phyloP scores from a whole-genome alignment of 2,329 filamentous ascomycete species.

The Leptographium radiaticola region DNA sequence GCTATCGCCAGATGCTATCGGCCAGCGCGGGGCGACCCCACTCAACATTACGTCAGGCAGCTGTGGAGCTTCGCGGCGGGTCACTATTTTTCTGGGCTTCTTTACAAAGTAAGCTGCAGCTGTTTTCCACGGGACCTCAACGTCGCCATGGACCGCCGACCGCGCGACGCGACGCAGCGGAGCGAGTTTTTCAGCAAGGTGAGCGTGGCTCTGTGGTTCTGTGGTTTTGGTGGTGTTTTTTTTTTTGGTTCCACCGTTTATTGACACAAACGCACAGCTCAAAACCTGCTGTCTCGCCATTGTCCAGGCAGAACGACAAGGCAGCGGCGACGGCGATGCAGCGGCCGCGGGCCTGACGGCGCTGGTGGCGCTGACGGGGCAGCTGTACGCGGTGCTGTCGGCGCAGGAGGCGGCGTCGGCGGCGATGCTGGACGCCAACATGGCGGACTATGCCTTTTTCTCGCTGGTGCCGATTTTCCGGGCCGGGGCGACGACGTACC shows the following conservation, averaged over 20 bases:
- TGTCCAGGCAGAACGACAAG: constrained; percentile 19
- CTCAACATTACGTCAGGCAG: not conserved
- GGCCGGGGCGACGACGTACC: constrained; percentile 51
- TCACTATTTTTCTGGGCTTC: not conserved
- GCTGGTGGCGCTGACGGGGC: constrained; percentile 30
- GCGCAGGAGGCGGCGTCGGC: constrained; percentile 29
- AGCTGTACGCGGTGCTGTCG: constrained; percentile 33
- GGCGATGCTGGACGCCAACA: constrained; percentile 55
- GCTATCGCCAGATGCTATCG: not conserved
- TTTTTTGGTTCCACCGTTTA: too few species aligned
- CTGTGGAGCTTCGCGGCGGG: too few species aligned
- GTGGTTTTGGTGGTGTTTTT: not conserved
- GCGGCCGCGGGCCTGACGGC: constrained; percentile 24
- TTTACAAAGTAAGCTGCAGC: not conserved
- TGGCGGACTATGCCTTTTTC: constrained; percentile 93
- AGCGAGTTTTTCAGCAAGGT: constrained; percentile 17
- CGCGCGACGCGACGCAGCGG: constrained; percentile 12
- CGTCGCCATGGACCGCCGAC: constrained; percentile 7
- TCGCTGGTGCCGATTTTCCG: constrained; percentile 80
- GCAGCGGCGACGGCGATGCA: constrained; percentile 15
- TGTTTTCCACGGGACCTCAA: not conserved
- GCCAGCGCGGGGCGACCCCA: not conserved
- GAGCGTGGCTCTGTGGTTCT: not conserved
- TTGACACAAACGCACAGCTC: constrained; percentile 27
- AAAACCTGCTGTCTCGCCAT: constrained; percentile 50